Conservation (phyloP, 2,329 filamentous ascomycete species). For the Exophiala spinifera region DNA sequence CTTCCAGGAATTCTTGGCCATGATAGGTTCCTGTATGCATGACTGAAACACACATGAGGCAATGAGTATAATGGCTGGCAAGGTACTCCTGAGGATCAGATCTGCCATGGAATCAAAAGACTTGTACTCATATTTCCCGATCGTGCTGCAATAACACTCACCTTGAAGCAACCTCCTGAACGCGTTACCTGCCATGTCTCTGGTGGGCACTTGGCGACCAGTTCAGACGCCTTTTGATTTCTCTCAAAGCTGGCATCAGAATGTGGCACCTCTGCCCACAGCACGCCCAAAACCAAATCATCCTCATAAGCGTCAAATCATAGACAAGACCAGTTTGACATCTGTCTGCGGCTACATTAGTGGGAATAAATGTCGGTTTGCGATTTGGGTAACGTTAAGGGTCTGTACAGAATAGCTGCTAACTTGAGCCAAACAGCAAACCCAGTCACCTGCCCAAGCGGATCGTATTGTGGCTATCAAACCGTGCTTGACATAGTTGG, state of each 20-base stretch:
- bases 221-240: background rate
- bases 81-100: too few relatives aligned
- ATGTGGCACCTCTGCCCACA: background rate
- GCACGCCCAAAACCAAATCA: background rate
- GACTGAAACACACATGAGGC: too few relatives aligned
- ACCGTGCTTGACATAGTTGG: background rate
- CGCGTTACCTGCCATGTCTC: background rate
- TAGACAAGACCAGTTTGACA: background rate
- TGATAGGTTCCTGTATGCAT: too few relatives aligned
- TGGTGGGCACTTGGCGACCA: background rate
- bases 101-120: too few relatives aligned
- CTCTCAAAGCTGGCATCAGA: background rate
- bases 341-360: constrained; percentile 1
- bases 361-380: background rate
- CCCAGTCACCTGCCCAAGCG: background rate
- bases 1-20: too few relatives aligned
- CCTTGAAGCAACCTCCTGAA: too few relatives aligned
- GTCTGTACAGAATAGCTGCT: background rate
- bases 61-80: too few relatives aligned
- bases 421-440: background rate
- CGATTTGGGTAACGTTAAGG: background rate
- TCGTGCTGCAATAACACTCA: too few relatives aligned
- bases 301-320: background rate
- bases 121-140: too few relatives aligned
- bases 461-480: background rate